Evolutionary conservation across 1,284 basidiomycete genomes (phyloP), one percentile per base, ranked within the genome.

Genomic region (Naganishia sp.): DNA sequence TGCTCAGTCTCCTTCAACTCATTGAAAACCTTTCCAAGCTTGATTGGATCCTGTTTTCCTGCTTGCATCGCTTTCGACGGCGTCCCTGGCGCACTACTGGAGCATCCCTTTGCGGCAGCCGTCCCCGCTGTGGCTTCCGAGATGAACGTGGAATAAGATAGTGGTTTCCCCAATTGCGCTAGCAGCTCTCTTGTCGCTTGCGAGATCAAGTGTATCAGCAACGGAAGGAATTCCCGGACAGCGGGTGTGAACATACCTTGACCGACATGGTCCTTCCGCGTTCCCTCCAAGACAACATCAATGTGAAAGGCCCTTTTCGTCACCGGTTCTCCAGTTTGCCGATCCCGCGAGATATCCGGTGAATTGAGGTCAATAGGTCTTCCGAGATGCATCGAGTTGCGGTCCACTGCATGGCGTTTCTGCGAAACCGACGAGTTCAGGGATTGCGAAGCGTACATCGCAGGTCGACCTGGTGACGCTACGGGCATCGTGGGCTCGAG

Each of bases 1-100:
- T 73, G 63, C 61, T 80, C 79, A 0, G 79, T 80, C 55, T 74
- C 66, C 18, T 79, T 72, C 7, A 80, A 70, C 70, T 80, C 79
- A 32, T 79, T 75, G 6, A 77, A 71, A 71, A 74, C 71, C 60
- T 77, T 77, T 25, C 70, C 72, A 21, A 70, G 71, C 65, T 72
- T 74, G 23, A 61, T 66, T 3, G 68, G 67, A 28, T 61, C 46
- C 35, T 61, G 58, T 31, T 61, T 61, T 15, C 58, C 47, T 41
- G 45, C 35, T 42, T 61, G 51, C 2, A 35, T 7, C 15, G 35
- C 35, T 47, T 61, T 61, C 3, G 58, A 41, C 15, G 58, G 58
- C 21, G 58, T 61, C 41, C 58, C 58, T 23, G 58, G 47, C 25
- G 47, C 47, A 31, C 58, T 51, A 17, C 45, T 32, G 41, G 31